These are phyloP conservation scores for Blastobotrys buckinghamii DNA, from an alignment of 1,139 yeast genomes.

Conservation along the genomic window DNA sequence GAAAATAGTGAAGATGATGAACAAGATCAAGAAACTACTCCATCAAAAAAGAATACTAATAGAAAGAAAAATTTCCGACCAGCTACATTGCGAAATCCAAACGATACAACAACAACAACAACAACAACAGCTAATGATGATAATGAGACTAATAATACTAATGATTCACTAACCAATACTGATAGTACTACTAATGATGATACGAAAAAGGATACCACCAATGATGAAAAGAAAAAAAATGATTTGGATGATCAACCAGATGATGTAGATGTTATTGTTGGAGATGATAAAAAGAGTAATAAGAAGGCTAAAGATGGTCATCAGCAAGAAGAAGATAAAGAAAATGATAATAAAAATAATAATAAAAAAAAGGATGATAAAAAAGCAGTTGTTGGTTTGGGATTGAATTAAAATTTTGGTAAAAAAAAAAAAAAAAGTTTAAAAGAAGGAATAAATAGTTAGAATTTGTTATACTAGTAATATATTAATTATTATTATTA, in stretches of 20 bases:
- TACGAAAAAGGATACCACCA: neutral
- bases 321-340: neutral
- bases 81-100: neutral
- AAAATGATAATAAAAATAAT: neutral
- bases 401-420: neutral
- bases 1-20: slow-evolving; percentile 4
- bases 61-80: neutral
- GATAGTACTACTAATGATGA: neutral
- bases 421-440: neutral
- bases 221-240: neutral
- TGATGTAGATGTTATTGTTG: slow-evolving; percentile 3
- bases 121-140: neutral
- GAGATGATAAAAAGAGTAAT: neutral
- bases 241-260: neutral
- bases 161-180: neutral
- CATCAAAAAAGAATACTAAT: neutral
- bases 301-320: neutral
- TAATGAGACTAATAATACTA: neutral
- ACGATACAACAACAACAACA: neutral
- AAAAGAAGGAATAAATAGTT: neutral
- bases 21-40: neutral
- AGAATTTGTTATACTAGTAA: neutral
- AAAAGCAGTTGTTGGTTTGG: slow-evolving; percentile 10
- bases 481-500: neutral
- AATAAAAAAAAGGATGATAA: neutral